phyloP scores from a whole-genome alignment of 345 rosid species.

The Camelina neglecta region DNA sequence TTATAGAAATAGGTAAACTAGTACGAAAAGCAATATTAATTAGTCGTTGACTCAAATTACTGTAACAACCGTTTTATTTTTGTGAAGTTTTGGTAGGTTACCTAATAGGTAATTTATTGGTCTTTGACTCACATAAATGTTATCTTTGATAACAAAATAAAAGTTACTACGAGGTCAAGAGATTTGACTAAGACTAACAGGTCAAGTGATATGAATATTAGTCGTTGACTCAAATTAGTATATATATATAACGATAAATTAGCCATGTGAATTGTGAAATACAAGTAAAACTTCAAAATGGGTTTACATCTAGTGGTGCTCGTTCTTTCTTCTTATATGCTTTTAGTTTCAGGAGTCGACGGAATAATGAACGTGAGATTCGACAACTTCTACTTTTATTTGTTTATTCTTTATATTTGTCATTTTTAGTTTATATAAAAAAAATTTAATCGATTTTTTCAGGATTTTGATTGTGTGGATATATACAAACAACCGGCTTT shows the following conservation, averaged over 20 bases:
- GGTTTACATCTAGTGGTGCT: background rate
- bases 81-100: no score
- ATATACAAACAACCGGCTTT: conserved; percentile 36
- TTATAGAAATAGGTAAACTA: no score
- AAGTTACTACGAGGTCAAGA: no score
- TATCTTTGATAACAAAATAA: no score
- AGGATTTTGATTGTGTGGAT: conserved; percentile 35
- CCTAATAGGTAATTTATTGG: no score
- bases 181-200: no score
- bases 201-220: no score
- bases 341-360: background rate
- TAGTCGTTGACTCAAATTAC: no score
- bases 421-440: background rate
- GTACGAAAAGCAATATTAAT: no score
- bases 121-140: no score
- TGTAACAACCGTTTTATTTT: no score
- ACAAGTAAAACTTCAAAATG: background rate
- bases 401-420: background rate
- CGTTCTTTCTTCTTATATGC: background rate
- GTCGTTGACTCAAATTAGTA: background rate
- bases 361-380: conserved; percentile 19
- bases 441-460: background rate
- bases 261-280: background rate
- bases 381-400: background rate
- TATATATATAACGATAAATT: background rate